Conservation (phyloP, 2,329 filamentous ascomycete species). For the Aspergillus fischeri region DNA sequence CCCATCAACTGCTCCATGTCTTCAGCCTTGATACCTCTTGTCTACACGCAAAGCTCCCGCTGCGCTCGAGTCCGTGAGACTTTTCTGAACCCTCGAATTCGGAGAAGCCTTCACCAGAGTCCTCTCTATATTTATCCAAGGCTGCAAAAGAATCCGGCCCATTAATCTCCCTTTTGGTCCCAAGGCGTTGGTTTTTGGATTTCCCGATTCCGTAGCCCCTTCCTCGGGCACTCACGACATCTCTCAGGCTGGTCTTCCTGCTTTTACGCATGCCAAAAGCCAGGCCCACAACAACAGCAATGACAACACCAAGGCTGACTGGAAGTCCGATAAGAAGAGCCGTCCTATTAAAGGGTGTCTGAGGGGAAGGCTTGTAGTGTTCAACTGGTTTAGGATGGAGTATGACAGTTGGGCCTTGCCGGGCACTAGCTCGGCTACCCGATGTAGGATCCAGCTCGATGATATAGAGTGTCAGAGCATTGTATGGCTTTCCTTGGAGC, state of each 20-base stretch:
- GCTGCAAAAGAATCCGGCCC: constrained; percentile 27
- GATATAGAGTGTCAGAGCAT: constrained; percentile 37
- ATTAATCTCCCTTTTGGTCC: constrained; percentile 24
- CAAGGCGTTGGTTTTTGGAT: constrained; percentile 33
- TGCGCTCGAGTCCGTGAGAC: constrained; percentile 27
- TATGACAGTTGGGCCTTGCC: constrained; percentile 34
- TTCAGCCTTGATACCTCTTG: constrained; percentile 37
- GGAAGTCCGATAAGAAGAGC: constrained; percentile 43
- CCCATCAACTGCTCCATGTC: constrained; percentile 26
- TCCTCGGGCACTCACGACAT: constrained; percentile 31
- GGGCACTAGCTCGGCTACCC: constrained; percentile 21
- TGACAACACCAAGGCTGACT: constrained; percentile 33
- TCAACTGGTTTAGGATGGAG: constrained; percentile 30
- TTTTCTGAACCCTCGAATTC: constrained; percentile 21
- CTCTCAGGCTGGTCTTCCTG: constrained; percentile 34
- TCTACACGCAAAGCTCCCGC: constrained; percentile 30
- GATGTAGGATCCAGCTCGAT: constrained; percentile 27
- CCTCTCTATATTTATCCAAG: constrained; percentile 20
- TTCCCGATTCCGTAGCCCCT: constrained; percentile 37
- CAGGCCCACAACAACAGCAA: constrained; percentile 34
- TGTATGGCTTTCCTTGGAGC: constrained; percentile 34
- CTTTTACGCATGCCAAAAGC: constrained; percentile 41
- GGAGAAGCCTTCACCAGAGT: constrained; percentile 15
- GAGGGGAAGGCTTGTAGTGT: constrained; percentile 33
- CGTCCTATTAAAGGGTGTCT: constrained; percentile 25